These are phyloP conservation scores for Friedmanniomyces endolithicus DNA, from an alignment of 495 filamentous ascomycete genomes.

Conservation along the genomic window DNA sequence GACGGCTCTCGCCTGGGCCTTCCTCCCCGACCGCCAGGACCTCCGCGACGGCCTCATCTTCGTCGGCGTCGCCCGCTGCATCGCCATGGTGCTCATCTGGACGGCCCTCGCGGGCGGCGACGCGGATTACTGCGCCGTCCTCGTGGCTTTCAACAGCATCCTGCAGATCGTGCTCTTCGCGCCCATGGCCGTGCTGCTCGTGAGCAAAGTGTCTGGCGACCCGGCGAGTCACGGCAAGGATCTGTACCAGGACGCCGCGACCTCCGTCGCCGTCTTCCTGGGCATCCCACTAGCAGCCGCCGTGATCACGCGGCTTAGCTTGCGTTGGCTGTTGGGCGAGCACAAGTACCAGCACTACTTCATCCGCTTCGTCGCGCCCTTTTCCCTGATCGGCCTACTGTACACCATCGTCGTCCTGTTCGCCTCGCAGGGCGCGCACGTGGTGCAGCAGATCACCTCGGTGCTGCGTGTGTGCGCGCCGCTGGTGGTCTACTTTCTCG, in stretches of 20 bases:
- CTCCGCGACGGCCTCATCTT: slow-evolving; percentile 31
- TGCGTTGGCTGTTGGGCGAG: slow-evolving; percentile 23
- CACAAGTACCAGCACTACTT: slow-evolving; percentile 26
- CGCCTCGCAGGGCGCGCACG: slow-evolving; percentile 26
- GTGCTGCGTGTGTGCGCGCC: slow-evolving; percentile 30
- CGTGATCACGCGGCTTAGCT: slow-evolving; percentile 23
- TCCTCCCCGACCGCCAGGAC: slow-evolving; percentile 29
- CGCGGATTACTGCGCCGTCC: slow-evolving; percentile 31
- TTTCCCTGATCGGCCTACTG: slow-evolving; percentile 28
- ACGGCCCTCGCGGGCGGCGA: slow-evolving; percentile 30
- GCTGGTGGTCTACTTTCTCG: slow-evolving; percentile 30
- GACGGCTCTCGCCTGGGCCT: slow-evolving; percentile 43
- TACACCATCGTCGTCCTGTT: slow-evolving; percentile 34
- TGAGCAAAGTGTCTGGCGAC: slow-evolving; percentile 26
- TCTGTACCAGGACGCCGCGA: slow-evolving; percentile 25
- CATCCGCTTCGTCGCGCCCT: slow-evolving; percentile 28
- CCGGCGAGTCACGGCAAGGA: slow-evolving; percentile 8
- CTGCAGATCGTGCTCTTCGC: slow-evolving; percentile 32
- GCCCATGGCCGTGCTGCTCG: slow-evolving; percentile 30
- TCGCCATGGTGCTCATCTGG: slow-evolving; percentile 34
- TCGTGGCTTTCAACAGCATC: slow-evolving; percentile 31
- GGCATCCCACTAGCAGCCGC: slow-evolving; percentile 31
- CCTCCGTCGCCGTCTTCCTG: slow-evolving; percentile 30
- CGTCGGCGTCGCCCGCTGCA: slow-evolving; percentile 31
- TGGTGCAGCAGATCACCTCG: slow-evolving; percentile 31